Base-by-base conservation (phyloP, 2,329 filamentous ascomycete species). In the Sclerotinia sclerotiorum region DNA sequence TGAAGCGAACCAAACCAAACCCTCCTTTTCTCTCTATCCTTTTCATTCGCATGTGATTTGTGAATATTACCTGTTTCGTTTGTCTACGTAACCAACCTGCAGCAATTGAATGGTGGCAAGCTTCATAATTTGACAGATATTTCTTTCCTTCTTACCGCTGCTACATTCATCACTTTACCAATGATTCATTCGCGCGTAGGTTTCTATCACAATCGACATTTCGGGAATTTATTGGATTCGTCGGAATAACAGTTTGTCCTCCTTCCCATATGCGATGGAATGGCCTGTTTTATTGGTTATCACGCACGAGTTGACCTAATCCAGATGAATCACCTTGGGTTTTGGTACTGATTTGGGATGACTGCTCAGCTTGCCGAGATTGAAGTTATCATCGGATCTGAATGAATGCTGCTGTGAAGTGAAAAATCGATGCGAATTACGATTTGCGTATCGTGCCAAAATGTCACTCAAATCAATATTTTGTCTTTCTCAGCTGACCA, bases 401-500 rank as follows among this genome's bases (percentile, higher is more conserved):
- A 27, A 62, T 32, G 65, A 27, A 62, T 32, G 65, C 39, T 56
- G 57, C 5, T 2, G 29, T 49, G 65, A 68, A 68, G 35, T 63
- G 57, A 21, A 56, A 56, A 56, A 56, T 56, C 52, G 27, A 55
- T 49, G 58, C 57, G 39, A 46, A 15, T 49, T 51, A 55, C 29
- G 44, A 24, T 61, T 49, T 35, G 58, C 44, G 55, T 42, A 49
- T n/a, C 32, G 60, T 67, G 55, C 46, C 52, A 60, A 60, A 51
- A 51, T 60, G 65, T 62, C 55, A 44, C 55, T 51, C 65, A 44
- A 29, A 67, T 67, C 55, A 67, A 44, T 60, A 52, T 67, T 51
- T 55, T n/a, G 35, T 11, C 19, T 61, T 44, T 62, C 65, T 67
- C 65, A 67, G 65, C 65, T 67, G 65, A 67, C 48, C 65, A 49